Evolutionary conservation across 2,329 filamentous ascomycete genomes (phyloP).

Genomic region (Ophiobolus disseminans): DNA sequence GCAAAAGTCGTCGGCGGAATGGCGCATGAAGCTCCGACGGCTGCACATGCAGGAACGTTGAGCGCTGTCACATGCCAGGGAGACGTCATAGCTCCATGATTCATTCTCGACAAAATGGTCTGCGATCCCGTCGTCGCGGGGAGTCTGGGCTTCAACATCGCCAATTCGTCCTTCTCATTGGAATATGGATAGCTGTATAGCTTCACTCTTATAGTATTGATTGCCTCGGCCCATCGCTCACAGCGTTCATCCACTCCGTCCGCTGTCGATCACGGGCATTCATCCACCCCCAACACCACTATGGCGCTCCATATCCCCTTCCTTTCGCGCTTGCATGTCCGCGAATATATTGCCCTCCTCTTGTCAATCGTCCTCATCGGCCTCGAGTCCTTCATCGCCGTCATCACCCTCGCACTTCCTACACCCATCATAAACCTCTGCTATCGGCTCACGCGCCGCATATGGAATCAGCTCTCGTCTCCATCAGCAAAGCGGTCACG

Average conservation of each 20-base stretch:
- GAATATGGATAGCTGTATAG: not conserved
- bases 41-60: not conserved
- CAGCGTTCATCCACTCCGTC: too few species aligned
- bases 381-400: conserved; percentile 81
- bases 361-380: conserved; percentile 83
- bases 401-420: conserved; percentile 87
- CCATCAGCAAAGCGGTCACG: conserved; percentile 72
- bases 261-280: not conserved
- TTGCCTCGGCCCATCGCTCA: not conserved
- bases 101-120: not conserved
- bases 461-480: conserved; percentile 82
- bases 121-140: not conserved
- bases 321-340: conserved; percentile 65
- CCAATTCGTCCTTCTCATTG: not conserved
- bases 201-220: not conserved
- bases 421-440: conserved; percentile 80
- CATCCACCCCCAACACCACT: not conserved
- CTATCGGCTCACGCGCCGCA: conserved; percentile 79
- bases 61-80: conserved; percentile 31
- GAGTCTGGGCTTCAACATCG: not conserved
- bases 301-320: conserved; percentile 65
- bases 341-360: conserved; percentile 86
- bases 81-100: conserved; percentile 13
- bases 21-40: conserved; percentile 17
- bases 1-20: conserved; percentile 12